Percentiles rank a stretch among this genome's conserved stretches.
These are phyloP conservation scores for Kwoniella europaea DNA, from an alignment of 768 basidiomycete genomes.

Conservation along the genomic window DNA sequence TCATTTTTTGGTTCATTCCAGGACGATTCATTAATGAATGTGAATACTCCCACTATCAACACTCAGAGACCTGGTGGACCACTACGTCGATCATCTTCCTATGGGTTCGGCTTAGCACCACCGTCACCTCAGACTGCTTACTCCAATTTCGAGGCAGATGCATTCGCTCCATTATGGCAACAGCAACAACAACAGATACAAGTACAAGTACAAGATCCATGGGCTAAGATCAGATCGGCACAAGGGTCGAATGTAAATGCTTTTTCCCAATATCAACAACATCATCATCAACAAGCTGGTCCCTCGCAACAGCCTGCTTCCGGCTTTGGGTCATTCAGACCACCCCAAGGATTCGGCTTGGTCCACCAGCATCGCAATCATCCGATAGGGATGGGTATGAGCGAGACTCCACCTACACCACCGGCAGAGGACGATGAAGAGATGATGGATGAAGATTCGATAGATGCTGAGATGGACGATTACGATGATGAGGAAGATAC, in stretches of 20 bases:
- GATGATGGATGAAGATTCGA: slow-evolving; percentile 43
- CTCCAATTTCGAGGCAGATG: slow-evolving; percentile 36
- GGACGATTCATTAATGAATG: slow-evolving; percentile 11
- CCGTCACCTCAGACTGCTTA: slow-evolving; percentile 12
- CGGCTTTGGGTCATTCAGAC: slow-evolving; percentile 14
- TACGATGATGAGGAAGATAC: slow-evolving; percentile 36
- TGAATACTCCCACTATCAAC: neutral
- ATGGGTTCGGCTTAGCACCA: slow-evolving; percentile 28
- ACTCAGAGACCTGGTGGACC: slow-evolving; percentile 17
- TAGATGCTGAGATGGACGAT: slow-evolving; percentile 28
- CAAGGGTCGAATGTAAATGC: neutral
- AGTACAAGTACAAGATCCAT: slow-evolving; percentile 14
- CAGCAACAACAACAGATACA: slow-evolving; percentile 14
- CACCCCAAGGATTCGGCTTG: slow-evolving; percentile 20
- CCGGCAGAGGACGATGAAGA: slow-evolving; percentile 16
- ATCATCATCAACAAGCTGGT: slow-evolving; percentile 3
- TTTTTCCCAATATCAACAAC: slow-evolving; percentile 2
- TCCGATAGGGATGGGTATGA: neutral
- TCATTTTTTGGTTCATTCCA: slow-evolving; percentile 10
- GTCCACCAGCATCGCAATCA: neutral
- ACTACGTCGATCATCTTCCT: slow-evolving; percentile 34
- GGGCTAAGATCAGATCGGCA: slow-evolving; percentile 12
- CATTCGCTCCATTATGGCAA: slow-evolving; percentile 42
- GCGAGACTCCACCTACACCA: slow-evolving; percentile 8
- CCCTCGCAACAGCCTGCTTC: neutral